Evolutionary conservation across 306 rosid genomes (phyloP), one percentile per base, ranked within the genome.

Genomic region (Rosa chinensis): DNA sequence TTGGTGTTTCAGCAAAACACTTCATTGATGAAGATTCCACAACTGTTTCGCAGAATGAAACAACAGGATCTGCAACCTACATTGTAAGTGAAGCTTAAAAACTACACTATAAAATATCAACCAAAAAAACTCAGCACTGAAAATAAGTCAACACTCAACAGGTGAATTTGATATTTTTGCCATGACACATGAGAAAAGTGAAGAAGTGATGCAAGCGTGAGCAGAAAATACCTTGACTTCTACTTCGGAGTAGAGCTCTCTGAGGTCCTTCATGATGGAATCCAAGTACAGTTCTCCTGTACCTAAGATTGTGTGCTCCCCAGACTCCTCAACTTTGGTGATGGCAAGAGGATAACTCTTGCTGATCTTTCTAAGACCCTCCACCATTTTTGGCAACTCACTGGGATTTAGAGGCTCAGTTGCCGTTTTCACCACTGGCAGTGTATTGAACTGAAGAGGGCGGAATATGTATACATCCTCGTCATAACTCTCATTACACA

Each of bases 1-100:
- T 93, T 63, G 97, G 97, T 53, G 98, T 93, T 87, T 95, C 98
- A 68, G 99, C 99, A 88, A 95, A 95, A 84, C 99, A 95, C 78
- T 93, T 95, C 98, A 95, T 95, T 25, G 99, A 95, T n/a, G 99
- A 95, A 67, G 99, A 93, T 83, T 93, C 99, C 62, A 95, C 96
- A 13, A 95, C 98, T 32, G 99, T 95, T 88, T 95, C 98, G 85
- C 99, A 95, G 82, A 95, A 95, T 55, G 98, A 95, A 83, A 93
- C 98, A 44, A 95, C 97, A 61, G 99, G 99, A 85, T 95, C 99
- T 10, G 99, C 99, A 43, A 95, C 99, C 99, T 93, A 72, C 55
- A 86, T 80, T 43, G 70, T 48, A 53, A 78, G 61, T 66, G 76
- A 79, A 78, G 44, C 48, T 53, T 45, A 55, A 79, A 79, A 37